These are phyloP conservation scores for Taphrina deformans DNA, from an alignment of 1,139 yeast genomes.

Conservation along the genomic window DNA sequence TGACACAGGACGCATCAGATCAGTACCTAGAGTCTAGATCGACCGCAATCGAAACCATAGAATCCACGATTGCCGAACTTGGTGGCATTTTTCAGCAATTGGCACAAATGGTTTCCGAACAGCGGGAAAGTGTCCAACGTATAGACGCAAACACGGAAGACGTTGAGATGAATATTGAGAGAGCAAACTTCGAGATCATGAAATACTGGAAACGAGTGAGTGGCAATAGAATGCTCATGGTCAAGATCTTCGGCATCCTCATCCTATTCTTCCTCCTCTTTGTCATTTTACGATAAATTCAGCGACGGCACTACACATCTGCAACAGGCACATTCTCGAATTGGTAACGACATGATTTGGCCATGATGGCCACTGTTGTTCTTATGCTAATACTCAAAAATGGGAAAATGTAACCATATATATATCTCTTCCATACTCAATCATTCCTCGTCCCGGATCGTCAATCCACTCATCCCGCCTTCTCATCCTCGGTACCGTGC, in stretches of 20 bases:
- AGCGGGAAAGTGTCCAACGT: constrained; percentile 85
- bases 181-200: constrained; percentile 91
- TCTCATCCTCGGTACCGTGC: not conserved
- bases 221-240: constrained; percentile 87
- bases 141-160: constrained; percentile 96
- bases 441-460: too few species aligned
- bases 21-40: constrained; percentile 79
- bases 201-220: constrained; percentile 87
- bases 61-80: constrained; percentile 91
- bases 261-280: constrained; percentile 47
- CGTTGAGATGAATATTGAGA: constrained; percentile 78
- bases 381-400: not conserved
- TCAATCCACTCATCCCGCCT: too few species aligned
- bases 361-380: not conserved
- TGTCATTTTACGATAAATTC: constrained; percentile 40
- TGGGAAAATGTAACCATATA: not conserved
- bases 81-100: constrained; percentile 92
- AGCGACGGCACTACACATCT: not conserved
- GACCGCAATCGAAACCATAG: constrained; percentile 92
- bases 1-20: constrained; percentile 57
- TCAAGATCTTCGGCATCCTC: constrained; percentile 84
- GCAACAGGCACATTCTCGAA: not conserved
- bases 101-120: constrained; percentile 97
- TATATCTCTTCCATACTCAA: not conserved
- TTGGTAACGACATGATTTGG: too few species aligned